phyloP scores from a whole-genome alignment of 768 basidiomycete genomes.

The Pisolithus marmoratus region DNA sequence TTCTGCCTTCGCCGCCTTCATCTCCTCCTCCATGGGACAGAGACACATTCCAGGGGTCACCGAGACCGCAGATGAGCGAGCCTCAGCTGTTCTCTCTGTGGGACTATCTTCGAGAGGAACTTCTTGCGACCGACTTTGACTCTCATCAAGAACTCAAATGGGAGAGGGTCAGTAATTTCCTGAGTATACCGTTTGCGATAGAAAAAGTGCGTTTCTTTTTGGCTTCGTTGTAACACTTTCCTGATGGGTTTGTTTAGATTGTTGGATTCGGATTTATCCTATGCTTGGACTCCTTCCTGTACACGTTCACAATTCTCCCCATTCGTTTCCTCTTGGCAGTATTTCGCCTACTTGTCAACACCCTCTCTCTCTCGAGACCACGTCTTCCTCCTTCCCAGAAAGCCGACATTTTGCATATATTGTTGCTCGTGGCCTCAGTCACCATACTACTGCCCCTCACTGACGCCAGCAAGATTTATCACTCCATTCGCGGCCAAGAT shows the following conservation, averaged over 20 bases:
- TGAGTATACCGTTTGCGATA: conserved; percentile 85
- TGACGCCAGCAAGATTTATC: conserved; percentile 97
- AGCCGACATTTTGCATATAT: conserved; percentile 80
- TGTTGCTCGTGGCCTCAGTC: conserved; percentile 72
- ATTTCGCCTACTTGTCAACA: conserved; percentile 47
- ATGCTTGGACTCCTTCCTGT: conserved; percentile 95
- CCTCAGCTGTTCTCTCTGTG: conserved; percentile 79
- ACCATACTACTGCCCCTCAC: conserved; percentile 74
- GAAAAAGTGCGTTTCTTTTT: conserved; percentile 66
- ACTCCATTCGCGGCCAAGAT: conserved; percentile 95
- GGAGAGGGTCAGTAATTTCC: conserved; percentile 95
- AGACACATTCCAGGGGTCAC: conserved; percentile 4
- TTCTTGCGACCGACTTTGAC: conserved; percentile 90
- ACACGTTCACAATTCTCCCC: conserved; percentile 96
- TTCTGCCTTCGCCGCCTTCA: conserved; percentile 41
- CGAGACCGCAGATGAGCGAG: conserved; percentile 16
- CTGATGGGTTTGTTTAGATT: conserved; percentile 45
- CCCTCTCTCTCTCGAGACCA: conserved; percentile 43
- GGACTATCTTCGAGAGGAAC: conserved; percentile 88
- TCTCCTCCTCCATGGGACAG: conserved; percentile 20
- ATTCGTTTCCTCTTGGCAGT: conserved; percentile 74
- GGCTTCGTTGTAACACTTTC: background rate
- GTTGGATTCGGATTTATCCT: conserved; percentile 88
- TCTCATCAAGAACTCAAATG: conserved; percentile 91
- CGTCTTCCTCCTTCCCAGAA: conserved; percentile 84